Conservation (phyloP, 257 asterid species). For the Nicotiana tomentosiformis region DNA sequence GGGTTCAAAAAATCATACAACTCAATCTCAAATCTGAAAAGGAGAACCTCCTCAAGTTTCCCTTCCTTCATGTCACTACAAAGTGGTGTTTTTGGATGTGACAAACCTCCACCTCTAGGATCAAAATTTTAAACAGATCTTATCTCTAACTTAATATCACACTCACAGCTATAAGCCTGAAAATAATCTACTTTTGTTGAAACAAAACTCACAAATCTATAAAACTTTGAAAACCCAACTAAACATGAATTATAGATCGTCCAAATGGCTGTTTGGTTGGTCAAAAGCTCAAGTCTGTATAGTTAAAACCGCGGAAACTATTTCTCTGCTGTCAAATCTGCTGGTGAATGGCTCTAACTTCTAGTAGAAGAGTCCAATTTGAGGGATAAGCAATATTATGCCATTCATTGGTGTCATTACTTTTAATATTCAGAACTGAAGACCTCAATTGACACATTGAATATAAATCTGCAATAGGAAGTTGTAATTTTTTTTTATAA, state of each 20-base stretch:
- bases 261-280: not conserved
- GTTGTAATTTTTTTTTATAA: not conserved
- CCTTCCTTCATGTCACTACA: not conserved
- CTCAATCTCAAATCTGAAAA: not conserved
- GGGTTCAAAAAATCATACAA: not conserved
- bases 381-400: not conserved
- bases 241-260: not conserved
- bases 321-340: not conserved
- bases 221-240: not conserved
- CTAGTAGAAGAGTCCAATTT: not conserved
- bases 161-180: not conserved
- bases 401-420: not conserved
- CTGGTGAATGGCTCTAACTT: not conserved
- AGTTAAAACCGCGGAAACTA: not conserved
- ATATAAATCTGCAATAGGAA: not conserved
- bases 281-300: not conserved
- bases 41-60: not conserved
- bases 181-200: not conserved
- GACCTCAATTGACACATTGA: not conserved
- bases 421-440: not conserved
- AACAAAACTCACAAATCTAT: not conserved
- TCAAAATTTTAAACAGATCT: not conserved
- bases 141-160: not conserved
- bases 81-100: not conserved
- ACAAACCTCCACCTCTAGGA: not conserved